Conservation (phyloP, 306 rosid genomes). For the Vicia sativa region DNA sequence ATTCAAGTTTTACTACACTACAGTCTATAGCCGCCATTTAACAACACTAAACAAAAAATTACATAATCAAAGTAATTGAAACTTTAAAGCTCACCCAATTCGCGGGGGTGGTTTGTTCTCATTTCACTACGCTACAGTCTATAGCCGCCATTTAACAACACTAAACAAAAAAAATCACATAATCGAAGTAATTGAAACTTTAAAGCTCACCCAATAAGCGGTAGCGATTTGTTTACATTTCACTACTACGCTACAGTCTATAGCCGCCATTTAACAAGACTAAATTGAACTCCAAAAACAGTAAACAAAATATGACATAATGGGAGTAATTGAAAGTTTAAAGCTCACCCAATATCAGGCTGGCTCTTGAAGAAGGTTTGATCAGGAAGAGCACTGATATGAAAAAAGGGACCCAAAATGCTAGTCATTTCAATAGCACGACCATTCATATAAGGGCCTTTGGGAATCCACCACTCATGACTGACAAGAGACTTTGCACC, state of each 20-base stretch:
- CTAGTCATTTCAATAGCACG: constrained; percentile 99
- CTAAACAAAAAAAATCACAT: constrained; percentile 23
- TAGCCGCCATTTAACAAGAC: background rate
- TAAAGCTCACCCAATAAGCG: constrained; percentile 71
- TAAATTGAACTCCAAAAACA: constrained; percentile 1
- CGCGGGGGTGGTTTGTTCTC: background rate
- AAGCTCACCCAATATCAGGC: constrained; percentile 95
- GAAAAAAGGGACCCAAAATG: constrained; percentile 94
- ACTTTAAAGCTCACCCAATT: background rate
- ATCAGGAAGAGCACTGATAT: constrained; percentile 91
- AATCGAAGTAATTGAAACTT: background rate
- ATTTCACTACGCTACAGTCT: background rate
- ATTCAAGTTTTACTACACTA: background rate
- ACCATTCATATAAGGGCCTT: constrained; percentile 77
- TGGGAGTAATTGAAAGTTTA: background rate
- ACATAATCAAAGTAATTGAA: no score
- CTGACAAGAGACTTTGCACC: constrained; percentile 87
- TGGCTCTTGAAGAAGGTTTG: constrained; percentile 72
- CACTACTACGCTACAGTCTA: background rate
- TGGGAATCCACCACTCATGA: constrained; percentile 96
- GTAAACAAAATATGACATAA: constrained; percentile 18
- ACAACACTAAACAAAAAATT: background rate
- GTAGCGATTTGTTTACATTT: background rate
- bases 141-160: background rate
- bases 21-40: background rate